Conservation (phyloP, 257 asterid genomes). For the Capsicum pubescens region DNA sequence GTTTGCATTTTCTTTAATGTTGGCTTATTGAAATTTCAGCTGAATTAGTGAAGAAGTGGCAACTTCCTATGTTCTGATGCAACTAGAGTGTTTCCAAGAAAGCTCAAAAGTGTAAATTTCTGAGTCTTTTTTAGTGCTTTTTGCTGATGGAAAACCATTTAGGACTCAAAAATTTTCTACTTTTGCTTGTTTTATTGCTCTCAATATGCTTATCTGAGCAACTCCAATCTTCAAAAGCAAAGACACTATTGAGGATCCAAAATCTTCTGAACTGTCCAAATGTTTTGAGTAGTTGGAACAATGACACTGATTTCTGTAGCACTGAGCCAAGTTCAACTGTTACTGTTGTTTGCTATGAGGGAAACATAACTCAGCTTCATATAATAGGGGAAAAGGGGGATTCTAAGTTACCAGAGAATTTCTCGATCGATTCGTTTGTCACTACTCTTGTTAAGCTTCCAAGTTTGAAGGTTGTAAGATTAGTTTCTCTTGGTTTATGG, state of each 20-base stretch:
- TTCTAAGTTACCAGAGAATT: conserved; percentile 51
- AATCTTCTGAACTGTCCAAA: conserved; percentile 58
- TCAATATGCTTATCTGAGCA: conserved; percentile 50
- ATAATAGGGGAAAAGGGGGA: conserved; percentile 53
- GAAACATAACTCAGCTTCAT: conserved; percentile 78
- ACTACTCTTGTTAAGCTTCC: conserved; percentile 59
- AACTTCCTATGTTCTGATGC: not conserved
- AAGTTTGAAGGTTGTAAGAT: conserved; percentile 68
- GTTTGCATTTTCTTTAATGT: not conserved
- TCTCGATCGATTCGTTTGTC: conserved; percentile 69
- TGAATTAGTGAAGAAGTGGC: conserved; percentile 5
- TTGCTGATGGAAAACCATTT: not conserved
- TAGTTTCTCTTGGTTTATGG: conserved; percentile 86
- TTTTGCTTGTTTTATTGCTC: conserved; percentile 39
- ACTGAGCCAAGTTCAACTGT: conserved; percentile 54
- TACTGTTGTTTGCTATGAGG: conserved; percentile 70
- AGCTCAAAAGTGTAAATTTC: not conserved
- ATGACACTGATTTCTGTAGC: conserved; percentile 63
- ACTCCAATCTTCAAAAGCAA: conserved; percentile 54
- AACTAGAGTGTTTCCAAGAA: not conserved
- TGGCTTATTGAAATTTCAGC: not conserved
- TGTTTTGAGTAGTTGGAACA: conserved; percentile 48
- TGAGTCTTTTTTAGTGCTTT: not conserved
- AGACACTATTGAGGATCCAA: conserved; percentile 57
- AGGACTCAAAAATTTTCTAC: not conserved